Base-by-base conservation (phyloP, 2,329 filamentous ascomycete species). In the Penicillium freii region DNA sequence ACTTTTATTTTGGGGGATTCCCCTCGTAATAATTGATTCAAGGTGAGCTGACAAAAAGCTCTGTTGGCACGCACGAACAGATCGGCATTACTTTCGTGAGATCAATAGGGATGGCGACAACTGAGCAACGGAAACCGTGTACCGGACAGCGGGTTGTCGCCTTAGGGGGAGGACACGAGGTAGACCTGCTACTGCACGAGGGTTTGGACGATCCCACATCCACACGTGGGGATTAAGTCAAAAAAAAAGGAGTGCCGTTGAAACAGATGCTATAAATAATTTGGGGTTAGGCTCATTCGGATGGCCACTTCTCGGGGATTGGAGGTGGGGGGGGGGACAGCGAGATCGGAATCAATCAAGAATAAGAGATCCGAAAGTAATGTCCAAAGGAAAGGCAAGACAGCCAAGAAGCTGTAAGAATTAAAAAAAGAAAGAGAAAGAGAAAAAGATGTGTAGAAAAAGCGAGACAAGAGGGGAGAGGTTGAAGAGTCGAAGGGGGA, bases 101-200 rank as follows among this genome's bases (percentile, higher is more conserved):
- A 57, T 53, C 60, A 42, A 54, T 58, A 45, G 54, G 27, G 46
- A 54, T 58, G 59, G 62, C 56, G 57, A 64, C 54, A 45, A 48
- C 31, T 51, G 42, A 34, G 29, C 40, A 52, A 33, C 29, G 54
- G 46, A 53, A 58, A 60, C 63, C 62, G 65, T 68, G 69, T 72
- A 60, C 66, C 66, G 61, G 69, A 69, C 66, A 69, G 60, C 66
- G 67, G 66, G 56, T 53, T 53, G 34, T 50, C 54, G 61, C 46
- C 52, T 55, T 53, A 46, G 45, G 58, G 47, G 43, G 51, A 55
- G 36, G 52, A 49, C 58, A 57, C 55, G 59, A 58, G 62, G 67
- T 66, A 70, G 66, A 67, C 68, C 66, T 66, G 69, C 68, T 72
- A 71, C 66, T 65, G 68, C 68, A 67, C 70, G 67, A 69, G 67